A percentile compares a stretch with the other conserved stretches of the same genome.
These are phyloP conservation scores for Cyphellophora attinorum DNA, from an alignment of 2,329 filamentous ascomycete species.

Conservation along the genomic window DNA sequence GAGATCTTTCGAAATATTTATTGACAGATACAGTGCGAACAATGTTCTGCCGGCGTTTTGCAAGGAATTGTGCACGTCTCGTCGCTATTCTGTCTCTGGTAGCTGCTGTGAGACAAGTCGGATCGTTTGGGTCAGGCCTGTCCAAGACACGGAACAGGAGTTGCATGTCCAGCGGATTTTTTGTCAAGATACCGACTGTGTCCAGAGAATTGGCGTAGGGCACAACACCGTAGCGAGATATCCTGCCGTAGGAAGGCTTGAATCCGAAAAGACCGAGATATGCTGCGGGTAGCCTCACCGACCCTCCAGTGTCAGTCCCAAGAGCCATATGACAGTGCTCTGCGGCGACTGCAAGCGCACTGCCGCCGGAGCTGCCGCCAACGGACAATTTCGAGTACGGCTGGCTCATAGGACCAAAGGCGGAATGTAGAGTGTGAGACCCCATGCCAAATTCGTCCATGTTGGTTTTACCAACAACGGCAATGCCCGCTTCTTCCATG, in stretches of 20 bases:
- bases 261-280: slow-evolving; percentile 78
- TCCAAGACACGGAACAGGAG: slow-evolving; percentile 44
- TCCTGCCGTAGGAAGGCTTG: slow-evolving; percentile 82
- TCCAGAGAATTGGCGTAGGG: slow-evolving; percentile 90
- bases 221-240: slow-evolving; percentile 78
- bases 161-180: slow-evolving; percentile 41
- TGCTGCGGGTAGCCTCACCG: slow-evolving; percentile 75
- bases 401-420: slow-evolving; percentile 51
- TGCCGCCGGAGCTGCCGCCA: slow-evolving; percentile 88
- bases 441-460: slow-evolving; percentile 97
- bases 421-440: slow-evolving; percentile 64
- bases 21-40: neutral
- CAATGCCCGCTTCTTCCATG: slow-evolving; percentile 53
- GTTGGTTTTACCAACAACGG: slow-evolving; percentile 71
- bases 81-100: slow-evolving; percentile 36
- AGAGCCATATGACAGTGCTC: slow-evolving; percentile 47
- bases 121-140: slow-evolving; percentile 59
- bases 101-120: slow-evolving; percentile 55
- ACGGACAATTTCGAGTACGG: slow-evolving; percentile 46
- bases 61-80: neutral
- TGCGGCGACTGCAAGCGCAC: slow-evolving; percentile 64
- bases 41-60: neutral
- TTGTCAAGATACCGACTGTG: slow-evolving; percentile 70
- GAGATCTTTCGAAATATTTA: neutral
- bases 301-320: slow-evolving; percentile 90